Base-by-base conservation (phyloP, 2,329 filamentous ascomycete species). In the Exophiala alcalophila region DNA sequence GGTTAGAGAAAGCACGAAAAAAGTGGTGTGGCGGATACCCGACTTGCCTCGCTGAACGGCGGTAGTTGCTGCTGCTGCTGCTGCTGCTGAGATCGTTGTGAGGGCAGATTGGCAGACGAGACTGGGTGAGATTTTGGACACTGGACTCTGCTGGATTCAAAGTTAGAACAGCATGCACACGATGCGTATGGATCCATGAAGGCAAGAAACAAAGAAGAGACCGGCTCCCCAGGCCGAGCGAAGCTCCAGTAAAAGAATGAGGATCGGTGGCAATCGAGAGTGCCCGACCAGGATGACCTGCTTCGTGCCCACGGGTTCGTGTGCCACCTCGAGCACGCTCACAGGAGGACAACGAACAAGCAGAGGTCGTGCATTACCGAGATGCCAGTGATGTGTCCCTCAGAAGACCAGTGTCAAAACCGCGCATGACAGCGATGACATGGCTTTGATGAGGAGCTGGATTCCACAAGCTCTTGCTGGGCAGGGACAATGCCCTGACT, bases 371-470 rank as follows among this genome's bases (percentile, higher is more conserved):
- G 48, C 48, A 50, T 32, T 37, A 50, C 43, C 48, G 40, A 50
- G 32, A 47, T 44, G 48, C 44, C 48, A 50, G 9, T 33, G 29
- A 27, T 44, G 44, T 44, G 44, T 33, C 12, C 25, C 29, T 44
- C 31, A 33, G 40, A 44, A 29, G 43, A 50, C 33, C 39, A 18
- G 32, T 41, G 48, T 39, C 48, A 50, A 35, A 44, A 34, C 5
- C 26, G 28, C 38, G 30, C 44, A 50, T 50, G 48, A 47, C 48
- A 50, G 40, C 27, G 16, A 31, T 50, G 48, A 50, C 48, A 50
- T 12, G 28, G 28, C 19, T 24, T 46, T 36, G 31, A 33, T 39
- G 36, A 41, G 14, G 21, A 33, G 36, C 15, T n/a, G n/a, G n/a
- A n/a, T n/a, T n/a, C n/a, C n/a, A n/a, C n/a, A n/a, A n/a, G n/a